These are phyloP conservation scores for Triticum turgidum DNA, from an alignment of 176 grass and related monocot species.

Conservation along the genomic window DNA sequence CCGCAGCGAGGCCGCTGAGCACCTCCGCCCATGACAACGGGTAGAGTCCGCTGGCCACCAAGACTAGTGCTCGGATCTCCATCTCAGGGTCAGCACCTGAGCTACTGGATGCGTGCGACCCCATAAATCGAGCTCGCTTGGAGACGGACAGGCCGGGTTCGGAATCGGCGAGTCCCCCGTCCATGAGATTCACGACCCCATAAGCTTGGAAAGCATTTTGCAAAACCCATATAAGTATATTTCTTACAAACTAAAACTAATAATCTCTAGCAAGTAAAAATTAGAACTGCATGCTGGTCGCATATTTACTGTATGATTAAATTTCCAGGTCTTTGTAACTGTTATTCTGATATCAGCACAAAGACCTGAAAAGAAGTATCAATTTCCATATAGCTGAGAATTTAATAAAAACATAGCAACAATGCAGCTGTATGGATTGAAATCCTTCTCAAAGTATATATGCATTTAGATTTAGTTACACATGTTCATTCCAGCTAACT, in stretches of 20 bases:
- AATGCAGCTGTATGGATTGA: too few species aligned
- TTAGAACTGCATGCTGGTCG: too few species aligned
- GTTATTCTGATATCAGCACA: too few species aligned
- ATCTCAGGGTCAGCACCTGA: not conserved
- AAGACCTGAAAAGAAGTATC: too few species aligned
- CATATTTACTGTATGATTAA: too few species aligned
- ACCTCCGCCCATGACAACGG: conserved; percentile 52
- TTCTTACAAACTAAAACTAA: not conserved
- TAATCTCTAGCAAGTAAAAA: not conserved
- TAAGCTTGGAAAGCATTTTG: not conserved
- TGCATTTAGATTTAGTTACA: too few species aligned
- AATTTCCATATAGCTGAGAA: too few species aligned
- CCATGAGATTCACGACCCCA: not conserved
- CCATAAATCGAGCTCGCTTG: conserved; percentile 43
- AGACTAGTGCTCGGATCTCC: conserved; percentile 45
- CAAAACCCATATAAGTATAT: not conserved
- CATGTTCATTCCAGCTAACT: too few species aligned
- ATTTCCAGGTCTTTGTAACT: too few species aligned
- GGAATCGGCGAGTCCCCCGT: conserved; percentile 7
- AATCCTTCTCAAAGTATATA: too few species aligned
- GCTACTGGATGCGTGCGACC: conserved; percentile 6
- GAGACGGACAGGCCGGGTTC: not conserved
- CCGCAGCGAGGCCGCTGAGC: conserved; percentile 45
- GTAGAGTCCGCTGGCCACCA: conserved; percentile 58
- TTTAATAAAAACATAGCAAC: too few species aligned